Percentiles rank a stretch among this genome's conserved stretches.
phyloP scores from a whole-genome alignment of 1,284 basidiomycete species.

The Ganoderma sp. region DNA sequence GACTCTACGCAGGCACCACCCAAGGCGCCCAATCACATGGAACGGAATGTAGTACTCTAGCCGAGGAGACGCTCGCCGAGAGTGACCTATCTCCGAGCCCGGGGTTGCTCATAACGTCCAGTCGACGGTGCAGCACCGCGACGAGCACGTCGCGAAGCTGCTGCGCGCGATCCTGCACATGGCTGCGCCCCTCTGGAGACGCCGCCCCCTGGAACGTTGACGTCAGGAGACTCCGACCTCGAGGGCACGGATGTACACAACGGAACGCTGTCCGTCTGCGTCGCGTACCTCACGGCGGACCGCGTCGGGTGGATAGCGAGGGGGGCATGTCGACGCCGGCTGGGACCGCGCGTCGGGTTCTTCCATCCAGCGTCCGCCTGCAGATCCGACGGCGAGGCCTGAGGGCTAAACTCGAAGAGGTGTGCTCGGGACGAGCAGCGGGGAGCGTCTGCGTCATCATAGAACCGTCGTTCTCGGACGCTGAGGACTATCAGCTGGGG shows the following conservation, averaged over 20 bases:
- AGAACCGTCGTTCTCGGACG: background rate
- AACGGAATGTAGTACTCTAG: slow-evolving; percentile 25
- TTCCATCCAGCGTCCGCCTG: slow-evolving; percentile 8
- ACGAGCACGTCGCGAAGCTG: slow-evolving; percentile 67
- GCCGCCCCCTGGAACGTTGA: slow-evolving; percentile 41
- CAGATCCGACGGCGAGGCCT: background rate
- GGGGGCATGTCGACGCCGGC: slow-evolving; percentile 44
- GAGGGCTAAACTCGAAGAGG: background rate
- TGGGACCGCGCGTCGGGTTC: slow-evolving; percentile 40
- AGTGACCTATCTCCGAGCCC: slow-evolving; percentile 48
- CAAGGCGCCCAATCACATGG: background rate
- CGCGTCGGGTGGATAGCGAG: slow-evolving; percentile 56
- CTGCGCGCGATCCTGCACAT: slow-evolving; percentile 63
- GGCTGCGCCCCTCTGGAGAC: slow-evolving; percentile 51
- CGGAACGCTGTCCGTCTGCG: slow-evolving; percentile 63
- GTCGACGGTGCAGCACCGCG: slow-evolving; percentile 54
- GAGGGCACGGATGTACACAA: slow-evolving; percentile 57
- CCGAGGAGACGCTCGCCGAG: slow-evolving; percentile 42
- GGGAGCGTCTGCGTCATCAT: background rate
- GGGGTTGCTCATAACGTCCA: slow-evolving; percentile 60
- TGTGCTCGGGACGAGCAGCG: background rate
- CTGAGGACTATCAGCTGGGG: background rate
- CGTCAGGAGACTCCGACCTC: slow-evolving; percentile 40
- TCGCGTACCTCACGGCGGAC: slow-evolving; percentile 55
- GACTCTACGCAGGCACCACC: slow-evolving; percentile 41